phyloP scores from a whole-genome alignment of 2,329 filamentous ascomycete genomes.

The Trichoderma lentiforme region DNA sequence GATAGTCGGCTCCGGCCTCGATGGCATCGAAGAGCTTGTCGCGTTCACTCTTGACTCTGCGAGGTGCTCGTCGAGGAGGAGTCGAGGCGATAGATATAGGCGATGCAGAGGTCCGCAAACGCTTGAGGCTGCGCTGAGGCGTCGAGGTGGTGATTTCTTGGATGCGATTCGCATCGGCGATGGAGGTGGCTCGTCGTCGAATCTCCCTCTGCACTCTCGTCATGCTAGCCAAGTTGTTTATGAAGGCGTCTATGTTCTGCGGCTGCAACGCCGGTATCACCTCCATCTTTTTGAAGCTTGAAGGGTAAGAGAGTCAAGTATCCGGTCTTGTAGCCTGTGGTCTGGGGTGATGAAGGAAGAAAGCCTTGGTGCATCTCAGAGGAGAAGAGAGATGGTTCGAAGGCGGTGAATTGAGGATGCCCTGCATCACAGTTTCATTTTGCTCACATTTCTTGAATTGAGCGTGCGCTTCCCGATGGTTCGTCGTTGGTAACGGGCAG shows the following conservation, averaged over 20 bases:
- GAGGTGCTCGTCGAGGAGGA: background rate
- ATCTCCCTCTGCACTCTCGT: background rate
- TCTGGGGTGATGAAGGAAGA: background rate
- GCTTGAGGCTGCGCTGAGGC: conserved; percentile 16
- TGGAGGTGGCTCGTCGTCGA: background rate
- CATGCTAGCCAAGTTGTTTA: background rate
- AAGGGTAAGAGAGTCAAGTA: background rate
- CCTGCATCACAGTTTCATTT: background rate
- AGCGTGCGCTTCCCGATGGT: background rate
- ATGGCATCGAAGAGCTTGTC: conserved; percentile 28
- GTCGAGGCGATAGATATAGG: conserved; percentile 22
- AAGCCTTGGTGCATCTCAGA: background rate
- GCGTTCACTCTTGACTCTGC: conserved; percentile 18
- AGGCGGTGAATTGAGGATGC: background rate
- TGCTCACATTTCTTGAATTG: background rate
- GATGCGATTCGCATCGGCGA: conserved; percentile 4
- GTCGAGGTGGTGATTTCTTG: conserved; percentile 10
- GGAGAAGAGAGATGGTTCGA: background rate
- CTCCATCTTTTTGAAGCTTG: background rate
- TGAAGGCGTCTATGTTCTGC: background rate
- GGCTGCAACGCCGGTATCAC: background rate
- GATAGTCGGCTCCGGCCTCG: conserved; percentile 22
- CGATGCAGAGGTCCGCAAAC: conserved; percentile 19
- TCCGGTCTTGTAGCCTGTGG: background rate
- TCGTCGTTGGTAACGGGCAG: background rate